Conservation (phyloP, 805 yeast genomes). For the Candida bentonensis region DNA sequence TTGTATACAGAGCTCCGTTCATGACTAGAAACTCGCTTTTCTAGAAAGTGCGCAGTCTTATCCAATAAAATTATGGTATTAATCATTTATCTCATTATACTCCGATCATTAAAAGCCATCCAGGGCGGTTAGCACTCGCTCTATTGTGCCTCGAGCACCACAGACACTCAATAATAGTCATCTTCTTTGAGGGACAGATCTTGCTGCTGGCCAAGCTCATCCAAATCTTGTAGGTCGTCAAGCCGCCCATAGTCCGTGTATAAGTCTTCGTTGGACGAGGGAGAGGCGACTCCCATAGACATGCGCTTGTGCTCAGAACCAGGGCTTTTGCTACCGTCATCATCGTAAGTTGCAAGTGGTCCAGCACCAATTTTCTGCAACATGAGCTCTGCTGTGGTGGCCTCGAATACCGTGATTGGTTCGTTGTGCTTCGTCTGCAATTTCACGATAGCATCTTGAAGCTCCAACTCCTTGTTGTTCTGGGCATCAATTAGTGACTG, state of each 20-base stretch:
- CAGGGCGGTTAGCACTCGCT: too few relatives aligned
- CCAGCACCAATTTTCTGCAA: conserved; percentile 1
- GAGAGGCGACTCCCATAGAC: neutral
- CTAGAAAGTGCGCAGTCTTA: too few relatives aligned
- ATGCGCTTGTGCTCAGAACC: neutral
- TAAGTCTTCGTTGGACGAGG: conserved; percentile 1
- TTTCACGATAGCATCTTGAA: conserved; percentile 43
- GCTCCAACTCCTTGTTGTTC: conserved; percentile 66
- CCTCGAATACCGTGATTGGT: conserved; percentile 31
- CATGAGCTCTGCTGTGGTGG: conserved; percentile 61
- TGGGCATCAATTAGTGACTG: conserved; percentile 52
- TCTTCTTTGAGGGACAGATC: neutral
- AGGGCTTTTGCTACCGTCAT: neutral
- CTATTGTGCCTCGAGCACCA: too few relatives aligned
- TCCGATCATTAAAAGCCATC: too few relatives aligned
- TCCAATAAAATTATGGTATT: too few relatives aligned
- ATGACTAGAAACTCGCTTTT: too few relatives aligned
- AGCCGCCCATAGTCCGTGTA: neutral
- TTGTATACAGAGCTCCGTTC: too few relatives aligned
- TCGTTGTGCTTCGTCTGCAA: conserved; percentile 33
- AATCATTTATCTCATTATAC: too few relatives aligned
- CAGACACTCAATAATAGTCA: neutral
- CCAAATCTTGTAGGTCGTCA: neutral
- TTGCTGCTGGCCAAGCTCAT: neutral
- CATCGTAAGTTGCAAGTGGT: neutral